Evolutionary conservation across 768 basidiomycete species (phyloP), one percentile per base, ranked within the genome.

Genomic region (Mycena crocata): DNA sequence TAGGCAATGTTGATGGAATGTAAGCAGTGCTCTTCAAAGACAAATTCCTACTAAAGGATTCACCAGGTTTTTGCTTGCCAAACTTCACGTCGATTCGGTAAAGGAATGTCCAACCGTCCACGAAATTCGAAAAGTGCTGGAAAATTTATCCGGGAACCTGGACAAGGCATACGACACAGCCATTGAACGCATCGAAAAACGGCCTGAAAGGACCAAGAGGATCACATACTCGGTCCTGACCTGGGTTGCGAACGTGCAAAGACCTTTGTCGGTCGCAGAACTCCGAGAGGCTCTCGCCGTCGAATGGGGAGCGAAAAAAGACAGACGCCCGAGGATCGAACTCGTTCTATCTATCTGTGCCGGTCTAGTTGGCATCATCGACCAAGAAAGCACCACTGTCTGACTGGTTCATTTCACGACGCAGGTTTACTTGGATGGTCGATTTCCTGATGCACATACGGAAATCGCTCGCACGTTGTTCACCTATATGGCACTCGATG

Each of bases 21-120:
- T 63, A n/a, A 63, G 62, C 56, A 5, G 0, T 9, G 26, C 5
- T 5, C 3, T 23, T 9, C 1, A 30, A 5, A 14, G 3, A 48
- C 3, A 28, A 14, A 45, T n/a, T 31, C 12, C 21, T 21, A 1
- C 32, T 21, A 34, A n/a, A 55, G 39, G 8, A 44, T 24, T 26
- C 17, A 5, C 26, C 35, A 62, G 62, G 52, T 62, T 62, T 26
- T 31, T 62, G 26, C 62, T 62, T 26, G 52, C 52, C 30, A 62
- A 46, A 15, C 52, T 62, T 34, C 48, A 62, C 13, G 42, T 51
- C 7, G 59, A 49, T 5, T 58, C 45, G n/a, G 31, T 19, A 26
- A 15, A 48, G 49, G 28, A 12, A 0, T 21, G n/a, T n/a, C n/a
- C n/a, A n/a, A 58, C 44, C 17, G 5, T 48, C 2, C 46, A 54